Conservation (phyloP, 805 yeast species). For the Brettanomyces anomalus region DNA sequence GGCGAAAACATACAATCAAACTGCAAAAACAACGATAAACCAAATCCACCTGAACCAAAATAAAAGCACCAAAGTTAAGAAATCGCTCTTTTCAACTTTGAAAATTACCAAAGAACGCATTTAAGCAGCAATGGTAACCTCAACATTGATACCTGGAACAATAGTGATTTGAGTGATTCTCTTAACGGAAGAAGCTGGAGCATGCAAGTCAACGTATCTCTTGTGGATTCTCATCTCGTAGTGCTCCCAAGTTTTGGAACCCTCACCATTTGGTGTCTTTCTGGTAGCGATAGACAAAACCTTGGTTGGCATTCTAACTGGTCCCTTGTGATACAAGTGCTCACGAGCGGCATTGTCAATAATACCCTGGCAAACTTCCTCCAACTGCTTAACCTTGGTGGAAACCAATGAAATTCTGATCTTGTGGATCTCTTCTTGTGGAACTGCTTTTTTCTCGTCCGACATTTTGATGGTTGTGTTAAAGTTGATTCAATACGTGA, state of each 20-base stretch:
- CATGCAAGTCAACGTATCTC: constrained; percentile 97
- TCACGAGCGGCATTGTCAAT: constrained; percentile 77
- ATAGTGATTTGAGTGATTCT: constrained; percentile 95
- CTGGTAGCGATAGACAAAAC: constrained; percentile 97
- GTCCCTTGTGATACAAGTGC: constrained; percentile 92
- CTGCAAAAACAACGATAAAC: neutral
- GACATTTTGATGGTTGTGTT: constrained; percentile 41
- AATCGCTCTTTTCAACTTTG: too few species aligned
- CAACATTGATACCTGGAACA: constrained; percentile 99
- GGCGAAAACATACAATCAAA: neutral
- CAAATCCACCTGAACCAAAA: neutral
- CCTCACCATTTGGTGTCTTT: constrained; percentile 99
- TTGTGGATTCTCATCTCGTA: constrained; percentile 99
- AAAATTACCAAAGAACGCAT: constrained; percentile 7
- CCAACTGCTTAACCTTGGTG: constrained; percentile 97
- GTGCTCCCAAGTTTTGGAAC: constrained; percentile 99
- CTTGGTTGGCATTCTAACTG: constrained; percentile 99
- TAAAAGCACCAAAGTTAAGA: neutral
- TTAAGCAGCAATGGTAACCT: constrained; percentile 84
- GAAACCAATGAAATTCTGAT: constrained; percentile 99
- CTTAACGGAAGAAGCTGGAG: constrained; percentile 90
- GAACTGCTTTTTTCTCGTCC: constrained; percentile 83
- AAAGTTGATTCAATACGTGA: constrained; percentile 7
- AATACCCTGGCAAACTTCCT: constrained; percentile 89
- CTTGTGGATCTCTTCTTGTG: constrained; percentile 81